Percentiles rank a stretch among this genome's conserved stretches.
phyloP scores from a whole-genome alignment of 2,329 filamentous ascomycete genomes.

The Dothideomycetidae sp. region DNA sequence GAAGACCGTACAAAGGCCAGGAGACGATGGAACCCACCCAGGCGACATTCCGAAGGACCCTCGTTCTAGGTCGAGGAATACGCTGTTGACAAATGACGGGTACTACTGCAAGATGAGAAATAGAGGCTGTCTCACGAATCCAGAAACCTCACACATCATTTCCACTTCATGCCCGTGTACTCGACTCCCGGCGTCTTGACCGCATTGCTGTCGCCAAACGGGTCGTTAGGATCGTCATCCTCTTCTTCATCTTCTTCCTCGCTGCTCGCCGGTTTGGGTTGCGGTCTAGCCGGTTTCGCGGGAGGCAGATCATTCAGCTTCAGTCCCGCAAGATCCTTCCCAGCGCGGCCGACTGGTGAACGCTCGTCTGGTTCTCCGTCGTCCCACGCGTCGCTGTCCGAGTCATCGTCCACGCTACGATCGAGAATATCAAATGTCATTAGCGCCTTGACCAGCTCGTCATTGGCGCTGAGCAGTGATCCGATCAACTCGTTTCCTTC shows the following conservation, averaged over 20 bases:
- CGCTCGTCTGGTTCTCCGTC: background rate
- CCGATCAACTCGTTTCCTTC: conserved; percentile 87
- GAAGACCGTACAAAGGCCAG: no score
- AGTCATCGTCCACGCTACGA: conserved; percentile 62
- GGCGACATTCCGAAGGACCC: no score
- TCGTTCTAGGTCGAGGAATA: no score
- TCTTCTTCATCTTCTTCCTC: conserved; percentile 36
- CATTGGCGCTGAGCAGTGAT: conserved; percentile 81
- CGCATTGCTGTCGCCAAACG: conserved; percentile 73
- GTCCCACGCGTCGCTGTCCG: conserved; percentile 48
- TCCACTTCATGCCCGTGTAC: conserved; percentile 21
- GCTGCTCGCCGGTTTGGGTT: conserved; percentile 39
- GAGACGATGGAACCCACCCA: no score
- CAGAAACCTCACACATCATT: no score
- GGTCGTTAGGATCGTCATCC: conserved; percentile 70
- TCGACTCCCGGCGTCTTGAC: conserved; percentile 36
- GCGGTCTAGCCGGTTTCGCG: conserved; percentile 34
- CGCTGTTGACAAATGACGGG: no score
- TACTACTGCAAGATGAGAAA: no score
- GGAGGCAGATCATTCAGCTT: conserved; percentile 27
- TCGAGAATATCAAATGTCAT: conserved; percentile 94
- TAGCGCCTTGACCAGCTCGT: conserved; percentile 82
- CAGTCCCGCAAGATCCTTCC: conserved; percentile 32
- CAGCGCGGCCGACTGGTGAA: conserved; percentile 16
- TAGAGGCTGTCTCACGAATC: no score